phyloP scores from a whole-genome alignment of 768 basidiomycete species.

The Collybia sordida region DNA sequence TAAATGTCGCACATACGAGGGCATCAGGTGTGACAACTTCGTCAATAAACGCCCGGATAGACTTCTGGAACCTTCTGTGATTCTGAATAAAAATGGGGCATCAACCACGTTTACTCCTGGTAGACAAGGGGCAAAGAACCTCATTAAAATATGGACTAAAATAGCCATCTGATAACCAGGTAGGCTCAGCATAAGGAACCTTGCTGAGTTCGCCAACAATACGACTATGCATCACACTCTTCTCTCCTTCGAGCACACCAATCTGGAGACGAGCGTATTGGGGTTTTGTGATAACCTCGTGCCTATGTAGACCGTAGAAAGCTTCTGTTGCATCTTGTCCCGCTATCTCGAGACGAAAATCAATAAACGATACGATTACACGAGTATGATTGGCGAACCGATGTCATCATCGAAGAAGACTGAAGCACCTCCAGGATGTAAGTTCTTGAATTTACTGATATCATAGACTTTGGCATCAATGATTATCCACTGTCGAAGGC shows the following conservation, averaged over 20 bases:
- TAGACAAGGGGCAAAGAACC: slow-evolving; percentile 44
- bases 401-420: slow-evolving; percentile 79
- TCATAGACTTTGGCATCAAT: slow-evolving; percentile 87
- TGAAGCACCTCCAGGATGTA: slow-evolving; percentile 85
- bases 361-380: not conserved
- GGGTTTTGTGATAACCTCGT: slow-evolving; percentile 80
- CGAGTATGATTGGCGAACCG: slow-evolving; percentile 42
- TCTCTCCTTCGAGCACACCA: slow-evolving; percentile 70
- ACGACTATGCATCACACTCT: slow-evolving; percentile 54
- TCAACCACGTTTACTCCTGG: slow-evolving; percentile 15
- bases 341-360: slow-evolving; percentile 52
- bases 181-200: slow-evolving; percentile 91
- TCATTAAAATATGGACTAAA: slow-evolving; percentile 78
- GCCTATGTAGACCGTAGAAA: slow-evolving; percentile 89
- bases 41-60: slow-evolving; percentile 71
- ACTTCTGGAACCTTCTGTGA: slow-evolving; percentile 62
- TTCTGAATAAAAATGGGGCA: slow-evolving; percentile 36
- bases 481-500: slow-evolving; percentile 62
- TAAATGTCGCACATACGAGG: slow-evolving; percentile 24
- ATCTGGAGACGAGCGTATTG: slow-evolving; percentile 78
- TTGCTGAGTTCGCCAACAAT: slow-evolving; percentile 65
- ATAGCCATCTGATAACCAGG: slow-evolving; percentile 70
- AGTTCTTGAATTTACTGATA: slow-evolving; percentile 72
- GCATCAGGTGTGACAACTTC: slow-evolving; percentile 63
- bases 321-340: slow-evolving; percentile 88